Conservation (phyloP, 306 rosid species). For the Prunus persica region DNA sequence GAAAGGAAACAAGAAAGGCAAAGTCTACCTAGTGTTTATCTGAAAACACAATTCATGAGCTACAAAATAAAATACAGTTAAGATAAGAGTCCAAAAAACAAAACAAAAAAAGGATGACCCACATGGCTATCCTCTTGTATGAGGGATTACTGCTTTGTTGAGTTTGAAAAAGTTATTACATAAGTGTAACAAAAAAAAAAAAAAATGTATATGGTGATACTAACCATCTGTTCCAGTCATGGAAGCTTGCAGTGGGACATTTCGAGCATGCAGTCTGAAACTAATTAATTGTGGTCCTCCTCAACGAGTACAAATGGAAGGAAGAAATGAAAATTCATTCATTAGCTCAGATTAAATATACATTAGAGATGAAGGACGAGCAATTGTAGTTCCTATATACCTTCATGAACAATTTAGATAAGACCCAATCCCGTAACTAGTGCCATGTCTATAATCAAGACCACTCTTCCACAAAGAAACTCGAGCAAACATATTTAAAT, state of each 20-base stretch:
- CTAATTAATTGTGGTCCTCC: conserved; percentile 96
- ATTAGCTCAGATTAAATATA: conserved; percentile 3
- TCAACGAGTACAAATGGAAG: conserved; percentile 18
- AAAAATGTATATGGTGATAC: conserved; percentile 19
- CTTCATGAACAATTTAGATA: conserved; percentile 96
- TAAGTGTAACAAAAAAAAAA: neutral
- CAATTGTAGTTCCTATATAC: conserved; percentile 31
- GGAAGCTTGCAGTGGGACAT: conserved; percentile 82
- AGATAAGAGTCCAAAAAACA: too few species aligned
- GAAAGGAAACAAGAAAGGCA: too few species aligned
- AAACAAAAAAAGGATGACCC: neutral
- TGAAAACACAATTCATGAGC: too few species aligned
- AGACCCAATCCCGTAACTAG: conserved; percentile 98
- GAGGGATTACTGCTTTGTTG: neutral
- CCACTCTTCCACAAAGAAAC: conserved; percentile 89
- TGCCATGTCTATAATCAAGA: conserved; percentile 97
- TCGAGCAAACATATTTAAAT: conserved; percentile 27
- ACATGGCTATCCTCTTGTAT: neutral
- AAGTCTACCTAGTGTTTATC: too few species aligned
- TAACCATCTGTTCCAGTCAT: conserved; percentile 98
- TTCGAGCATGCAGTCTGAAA: conserved; percentile 82
- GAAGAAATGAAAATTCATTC: neutral
- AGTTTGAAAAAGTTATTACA: neutral
- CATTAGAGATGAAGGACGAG: conserved; percentile 48
- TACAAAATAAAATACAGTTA: too few species aligned